These are phyloP conservation scores for Rhizoclosmatium hyalinum DNA, from an alignment of 371 early-diverging fungal species.

Conservation along the genomic window DNA sequence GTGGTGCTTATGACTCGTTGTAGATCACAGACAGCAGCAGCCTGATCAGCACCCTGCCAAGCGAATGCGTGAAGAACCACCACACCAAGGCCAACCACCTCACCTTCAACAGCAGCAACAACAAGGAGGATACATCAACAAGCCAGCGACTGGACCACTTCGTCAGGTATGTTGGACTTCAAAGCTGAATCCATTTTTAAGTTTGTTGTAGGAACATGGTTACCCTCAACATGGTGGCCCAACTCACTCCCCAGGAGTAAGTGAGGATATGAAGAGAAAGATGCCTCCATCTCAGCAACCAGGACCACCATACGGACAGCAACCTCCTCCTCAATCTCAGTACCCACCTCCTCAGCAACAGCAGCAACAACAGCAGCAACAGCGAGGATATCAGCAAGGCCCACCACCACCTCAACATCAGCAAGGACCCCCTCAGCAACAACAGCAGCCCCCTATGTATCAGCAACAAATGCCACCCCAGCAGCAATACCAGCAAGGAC, in stretches of 20 bases:
- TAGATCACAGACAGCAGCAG: slow-evolving; percentile 20
- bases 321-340: slow-evolving; percentile 11
- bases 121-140: neutral
- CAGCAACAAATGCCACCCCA: slow-evolving; percentile 26
- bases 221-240: slow-evolving; percentile 5
- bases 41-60: slow-evolving; percentile 37
- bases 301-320: slow-evolving; percentile 4
- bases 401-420: slow-evolving; percentile 7
- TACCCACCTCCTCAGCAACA: slow-evolving; percentile 2
- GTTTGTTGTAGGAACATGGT: slow-evolving; percentile 7
- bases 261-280: slow-evolving; percentile 23
- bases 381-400: slow-evolving; percentile 5
- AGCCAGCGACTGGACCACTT: slow-evolving; percentile 9
- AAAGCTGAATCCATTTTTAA: neutral
- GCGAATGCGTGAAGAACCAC: slow-evolving; percentile 45
- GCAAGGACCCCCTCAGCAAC: neutral
- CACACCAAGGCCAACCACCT: slow-evolving; percentile 36
- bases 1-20: neutral
- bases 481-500: slow-evolving; percentile 6
- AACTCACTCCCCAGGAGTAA: slow-evolving; percentile 1
- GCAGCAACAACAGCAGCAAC: neutral
- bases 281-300: slow-evolving; percentile 16
- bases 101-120: slow-evolving; percentile 27
- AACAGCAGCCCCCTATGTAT: slow-evolving; percentile 38
- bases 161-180: slow-evolving; percentile 1